Evolutionary conservation across 768 basidiomycete genomes (phyloP).

Genomic region (Hirschioporus abietinus): DNA sequence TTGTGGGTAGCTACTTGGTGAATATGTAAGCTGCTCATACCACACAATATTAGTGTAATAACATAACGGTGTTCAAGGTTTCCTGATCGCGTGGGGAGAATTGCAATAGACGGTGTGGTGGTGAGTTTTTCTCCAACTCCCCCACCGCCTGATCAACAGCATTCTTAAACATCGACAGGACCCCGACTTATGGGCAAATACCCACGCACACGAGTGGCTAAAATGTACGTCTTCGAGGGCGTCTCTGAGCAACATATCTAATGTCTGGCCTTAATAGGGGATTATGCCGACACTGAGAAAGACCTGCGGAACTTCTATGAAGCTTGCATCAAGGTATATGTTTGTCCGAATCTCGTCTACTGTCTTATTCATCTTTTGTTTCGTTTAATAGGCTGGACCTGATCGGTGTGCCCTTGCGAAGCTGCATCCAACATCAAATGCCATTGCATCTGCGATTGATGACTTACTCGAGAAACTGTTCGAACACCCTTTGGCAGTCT

Average conservation of each 20-base stretch:
- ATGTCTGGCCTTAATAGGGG: conserved; percentile 17
- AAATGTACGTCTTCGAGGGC: not conserved
- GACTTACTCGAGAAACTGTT: conserved; percentile 18
- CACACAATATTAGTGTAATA: not conserved
- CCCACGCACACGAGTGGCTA: conserved; percentile 11
- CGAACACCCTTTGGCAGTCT: conserved; percentile 22
- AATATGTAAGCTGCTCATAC: conserved; percentile 22
- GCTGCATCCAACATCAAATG: conserved; percentile 13
- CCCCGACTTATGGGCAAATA: conserved; percentile 23
- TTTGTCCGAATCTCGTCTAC: not conserved
- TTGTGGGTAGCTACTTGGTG: conserved; percentile 27
- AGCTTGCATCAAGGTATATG: conserved; percentile 21
- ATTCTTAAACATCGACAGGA: conserved; percentile 11
- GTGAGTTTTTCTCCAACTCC: conserved; percentile 6
- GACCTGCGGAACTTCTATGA: conserved; percentile 22
- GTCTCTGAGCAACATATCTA: conserved; percentile 11
- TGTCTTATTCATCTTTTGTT: not conserved
- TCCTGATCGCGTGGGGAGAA: conserved; percentile 24
- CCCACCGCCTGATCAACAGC: not conserved
- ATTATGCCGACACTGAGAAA: conserved; percentile 22
- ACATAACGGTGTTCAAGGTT: conserved; percentile 17
- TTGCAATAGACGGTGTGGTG: conserved; percentile 27
- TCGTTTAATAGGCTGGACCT: conserved; percentile 22
- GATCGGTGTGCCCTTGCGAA: conserved; percentile 21
- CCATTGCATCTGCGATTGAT: conserved; percentile 19